phyloP scores from a whole-genome alignment of 2,329 filamentous ascomycete genomes.

The Neopestalotiopsis clavispora region DNA sequence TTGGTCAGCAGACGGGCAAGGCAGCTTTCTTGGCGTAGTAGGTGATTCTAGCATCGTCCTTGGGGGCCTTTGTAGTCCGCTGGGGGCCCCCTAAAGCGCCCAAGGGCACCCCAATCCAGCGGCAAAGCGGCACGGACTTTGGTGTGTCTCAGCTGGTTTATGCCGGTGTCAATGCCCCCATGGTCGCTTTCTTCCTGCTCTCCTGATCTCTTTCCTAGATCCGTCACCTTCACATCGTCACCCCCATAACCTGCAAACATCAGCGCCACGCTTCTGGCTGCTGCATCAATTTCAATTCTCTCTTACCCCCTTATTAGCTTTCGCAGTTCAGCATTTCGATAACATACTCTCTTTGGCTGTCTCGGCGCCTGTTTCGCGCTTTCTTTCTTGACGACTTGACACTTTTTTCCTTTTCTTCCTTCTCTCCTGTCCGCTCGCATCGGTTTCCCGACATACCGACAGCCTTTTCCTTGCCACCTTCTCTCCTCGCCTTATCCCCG shows the following conservation, averaged over 20 bases:
- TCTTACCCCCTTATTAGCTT: background rate
- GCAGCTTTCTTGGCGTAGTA: background rate
- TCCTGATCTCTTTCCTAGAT: background rate
- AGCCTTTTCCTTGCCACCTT: conserved; percentile 8
- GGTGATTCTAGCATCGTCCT: background rate
- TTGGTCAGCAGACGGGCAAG: background rate
- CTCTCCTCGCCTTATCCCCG: conserved; percentile 11
- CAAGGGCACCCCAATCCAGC: background rate
- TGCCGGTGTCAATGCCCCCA: background rate
- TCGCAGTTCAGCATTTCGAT: background rate
- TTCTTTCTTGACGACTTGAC: background rate
- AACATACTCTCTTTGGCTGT: background rate
- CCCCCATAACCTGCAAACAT: background rate
- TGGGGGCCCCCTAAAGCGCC: background rate
- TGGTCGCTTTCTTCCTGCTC: background rate
- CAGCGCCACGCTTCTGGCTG: background rate
- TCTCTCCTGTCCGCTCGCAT: background rate
- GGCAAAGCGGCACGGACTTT: background rate
- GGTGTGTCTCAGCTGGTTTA: background rate
- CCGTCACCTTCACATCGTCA: background rate
- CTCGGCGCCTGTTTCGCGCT: background rate
- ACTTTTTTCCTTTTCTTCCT: background rate
- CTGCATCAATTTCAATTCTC: background rate
- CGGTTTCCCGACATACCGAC: conserved; percentile 3
- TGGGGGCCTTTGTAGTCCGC: background rate